Conservation (phyloP, 352 stramenopile species). For the Nothophytophthora sp. region DNA sequence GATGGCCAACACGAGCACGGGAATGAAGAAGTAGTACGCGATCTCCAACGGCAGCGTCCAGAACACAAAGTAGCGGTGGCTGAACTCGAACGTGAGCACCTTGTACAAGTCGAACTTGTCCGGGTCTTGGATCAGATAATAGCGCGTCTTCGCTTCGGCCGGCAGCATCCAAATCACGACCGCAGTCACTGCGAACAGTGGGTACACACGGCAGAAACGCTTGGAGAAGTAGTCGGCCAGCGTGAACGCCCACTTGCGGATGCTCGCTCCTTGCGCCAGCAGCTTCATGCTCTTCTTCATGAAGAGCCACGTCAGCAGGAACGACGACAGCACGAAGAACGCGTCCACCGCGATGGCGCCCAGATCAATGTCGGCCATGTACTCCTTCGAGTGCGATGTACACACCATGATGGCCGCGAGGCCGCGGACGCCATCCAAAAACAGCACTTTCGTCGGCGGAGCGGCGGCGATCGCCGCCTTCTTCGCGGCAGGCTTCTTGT, state of each 20-base stretch:
- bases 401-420: constrained; percentile 39
- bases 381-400: constrained; percentile 28
- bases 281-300: constrained; percentile 32
- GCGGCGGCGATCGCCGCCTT: not conserved
- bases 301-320: constrained; percentile 42
- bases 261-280: constrained; percentile 14
- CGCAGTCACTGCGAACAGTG: constrained; percentile 42
- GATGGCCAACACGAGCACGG: constrained; percentile 27
- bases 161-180: constrained; percentile 25
- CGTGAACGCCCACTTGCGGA: constrained; percentile 19
- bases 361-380: constrained; percentile 27
- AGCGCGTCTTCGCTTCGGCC: constrained; percentile 22
- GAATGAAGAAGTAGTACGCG: constrained; percentile 46
- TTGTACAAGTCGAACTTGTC: constrained; percentile 34
- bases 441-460: constrained; percentile 22
- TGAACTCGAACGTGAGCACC: constrained; percentile 36
- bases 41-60: constrained; percentile 55
- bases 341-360: constrained; percentile 34
- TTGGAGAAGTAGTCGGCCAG: constrained; percentile 49
- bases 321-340: constrained; percentile 51
- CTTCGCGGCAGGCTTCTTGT: constrained; percentile 4
- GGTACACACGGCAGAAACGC: constrained; percentile 56
- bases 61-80: constrained; percentile 42
- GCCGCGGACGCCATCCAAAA: constrained; percentile 41
- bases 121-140: constrained; percentile 29